Percentiles rank a stretch among this genome's conserved stretches.
Evolutionary conservation across 768 basidiomycete species (phyloP).

Genomic region (Lepiota brunneoincarnata): DNA sequence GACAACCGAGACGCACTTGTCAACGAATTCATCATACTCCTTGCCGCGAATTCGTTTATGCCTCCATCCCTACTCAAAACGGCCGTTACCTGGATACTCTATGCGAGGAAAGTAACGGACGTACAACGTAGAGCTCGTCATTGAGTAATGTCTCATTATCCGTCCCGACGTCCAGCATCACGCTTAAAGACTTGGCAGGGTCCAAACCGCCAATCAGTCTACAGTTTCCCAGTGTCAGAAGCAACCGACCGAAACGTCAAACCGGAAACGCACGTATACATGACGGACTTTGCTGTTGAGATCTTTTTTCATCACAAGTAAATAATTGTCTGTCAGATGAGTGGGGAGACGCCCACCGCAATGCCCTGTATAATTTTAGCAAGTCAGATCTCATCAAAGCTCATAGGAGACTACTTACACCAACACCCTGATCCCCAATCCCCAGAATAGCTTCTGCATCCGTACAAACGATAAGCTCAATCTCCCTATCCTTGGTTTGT

Average conservation of each 20-base stretch:
- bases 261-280: conserved; percentile 56
- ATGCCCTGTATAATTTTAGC: conserved; percentile 34
- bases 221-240: not conserved
- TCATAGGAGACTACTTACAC: conserved; percentile 29
- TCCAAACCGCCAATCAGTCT: conserved; percentile 68
- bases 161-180: conserved; percentile 76
- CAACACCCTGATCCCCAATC: conserved; percentile 66
- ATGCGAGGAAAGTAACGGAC: conserved; percentile 19
- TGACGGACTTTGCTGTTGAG: conserved; percentile 72
- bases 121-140: conserved; percentile 65
- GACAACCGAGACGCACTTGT: conserved; percentile 44
- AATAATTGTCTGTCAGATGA: not conserved
- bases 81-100: not conserved
- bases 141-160: conserved; percentile 62
- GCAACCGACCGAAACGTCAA: not conserved
- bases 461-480: conserved; percentile 80
- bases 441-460: conserved; percentile 88
- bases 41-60: conserved; percentile 68
- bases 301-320: conserved; percentile 40
- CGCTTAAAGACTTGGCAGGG: conserved; percentile 54
- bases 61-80: conserved; percentile 61
- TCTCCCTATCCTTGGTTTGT: conserved; percentile 52
- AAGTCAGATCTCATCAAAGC: not conserved
- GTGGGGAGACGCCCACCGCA: conserved; percentile 38
- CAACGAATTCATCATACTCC: conserved; percentile 74